Percentiles rank a stretch among this genome's conserved stretches.
Conservation (phyloP, 148 eudicot species). For the Fagopyrum esculentum region DNA sequence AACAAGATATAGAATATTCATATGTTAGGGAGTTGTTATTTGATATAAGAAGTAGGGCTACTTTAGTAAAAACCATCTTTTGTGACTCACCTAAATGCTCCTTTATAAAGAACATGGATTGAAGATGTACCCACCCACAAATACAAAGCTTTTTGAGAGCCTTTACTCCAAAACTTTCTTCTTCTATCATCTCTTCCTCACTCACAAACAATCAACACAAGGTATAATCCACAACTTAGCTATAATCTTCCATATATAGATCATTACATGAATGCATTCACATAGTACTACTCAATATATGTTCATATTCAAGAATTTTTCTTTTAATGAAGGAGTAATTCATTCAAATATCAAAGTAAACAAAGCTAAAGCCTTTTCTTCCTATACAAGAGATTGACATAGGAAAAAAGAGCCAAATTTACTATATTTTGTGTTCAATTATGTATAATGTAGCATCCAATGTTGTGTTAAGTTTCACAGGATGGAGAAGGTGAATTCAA, state of each 20-base stretch:
- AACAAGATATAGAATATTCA: constrained; percentile 4
- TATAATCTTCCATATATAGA: not conserved
- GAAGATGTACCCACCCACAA: constrained; percentile 1
- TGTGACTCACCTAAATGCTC: not conserved
- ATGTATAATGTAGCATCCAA: not conserved
- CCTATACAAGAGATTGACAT: too few species aligned
- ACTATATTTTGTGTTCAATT: not conserved
- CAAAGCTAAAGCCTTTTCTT: too few species aligned
- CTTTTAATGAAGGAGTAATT: too few species aligned
- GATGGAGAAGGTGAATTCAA: constrained; percentile 45
- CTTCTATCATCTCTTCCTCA: constrained; percentile 4
- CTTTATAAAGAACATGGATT: constrained; percentile 8
- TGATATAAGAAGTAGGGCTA: not conserved
- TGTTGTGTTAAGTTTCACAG: not conserved
- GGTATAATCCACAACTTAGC: not conserved
- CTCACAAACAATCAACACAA: constrained; percentile 2
- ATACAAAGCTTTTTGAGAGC: not conserved
- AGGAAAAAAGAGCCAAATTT: not conserved
- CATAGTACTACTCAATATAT: too few species aligned
- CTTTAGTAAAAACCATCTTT: not conserved
- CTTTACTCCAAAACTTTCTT: not conserved
- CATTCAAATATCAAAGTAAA: too few species aligned
- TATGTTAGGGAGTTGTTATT: not conserved
- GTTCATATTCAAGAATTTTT: too few species aligned
- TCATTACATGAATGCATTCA: too few species aligned